phyloP scores from a whole-genome alignment of 129 eudicot genomes.

The Gnaphalium uliginosum region DNA sequence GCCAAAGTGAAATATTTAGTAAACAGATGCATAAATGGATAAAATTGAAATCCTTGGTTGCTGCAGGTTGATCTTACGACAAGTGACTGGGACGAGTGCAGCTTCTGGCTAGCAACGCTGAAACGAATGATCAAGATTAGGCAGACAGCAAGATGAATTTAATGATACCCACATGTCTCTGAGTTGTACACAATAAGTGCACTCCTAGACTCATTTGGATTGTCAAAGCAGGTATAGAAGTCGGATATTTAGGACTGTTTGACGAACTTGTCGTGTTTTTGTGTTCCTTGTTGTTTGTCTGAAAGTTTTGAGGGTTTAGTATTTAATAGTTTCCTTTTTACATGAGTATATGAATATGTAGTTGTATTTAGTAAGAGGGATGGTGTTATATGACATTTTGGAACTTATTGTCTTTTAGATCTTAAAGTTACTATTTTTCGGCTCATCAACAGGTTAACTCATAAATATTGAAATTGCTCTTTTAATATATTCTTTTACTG shows the following conservation, averaged over 20 bases:
- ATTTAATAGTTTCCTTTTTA: constrained; percentile 2
- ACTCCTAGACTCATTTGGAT: constrained; percentile 19
- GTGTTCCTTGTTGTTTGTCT: constrained; percentile 6
- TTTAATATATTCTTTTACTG: background rate
- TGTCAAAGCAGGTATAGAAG: constrained; percentile 22
- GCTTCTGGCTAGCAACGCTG: constrained; percentile 82
- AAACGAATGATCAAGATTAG: constrained; percentile 85
- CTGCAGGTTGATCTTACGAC: constrained; percentile 76
- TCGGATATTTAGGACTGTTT: constrained; percentile 5
- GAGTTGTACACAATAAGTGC: constrained; percentile 22
- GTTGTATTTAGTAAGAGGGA: constrained; percentile 9
- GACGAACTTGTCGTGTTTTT: constrained; percentile 16
- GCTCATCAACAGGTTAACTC: background rate
- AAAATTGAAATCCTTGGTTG: background rate
- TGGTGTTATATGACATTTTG: constrained; percentile 7
- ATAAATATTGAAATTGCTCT: background rate
- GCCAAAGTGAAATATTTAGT: background rate
- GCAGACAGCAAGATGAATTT: constrained; percentile 64
- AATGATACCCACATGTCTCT: background rate
- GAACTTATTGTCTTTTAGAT: background rate
- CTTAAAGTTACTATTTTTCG: background rate
- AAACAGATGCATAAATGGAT: background rate
- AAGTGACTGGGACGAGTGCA: constrained; percentile 95
- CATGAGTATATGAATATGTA: constrained; percentile 23
- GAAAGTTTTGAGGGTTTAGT: constrained; percentile 23